Evolutionary conservation across 352 stramenopile genomes (phyloP), one percentile per base, ranked within the genome.

Genomic region (Pythium dissotocum): DNA sequence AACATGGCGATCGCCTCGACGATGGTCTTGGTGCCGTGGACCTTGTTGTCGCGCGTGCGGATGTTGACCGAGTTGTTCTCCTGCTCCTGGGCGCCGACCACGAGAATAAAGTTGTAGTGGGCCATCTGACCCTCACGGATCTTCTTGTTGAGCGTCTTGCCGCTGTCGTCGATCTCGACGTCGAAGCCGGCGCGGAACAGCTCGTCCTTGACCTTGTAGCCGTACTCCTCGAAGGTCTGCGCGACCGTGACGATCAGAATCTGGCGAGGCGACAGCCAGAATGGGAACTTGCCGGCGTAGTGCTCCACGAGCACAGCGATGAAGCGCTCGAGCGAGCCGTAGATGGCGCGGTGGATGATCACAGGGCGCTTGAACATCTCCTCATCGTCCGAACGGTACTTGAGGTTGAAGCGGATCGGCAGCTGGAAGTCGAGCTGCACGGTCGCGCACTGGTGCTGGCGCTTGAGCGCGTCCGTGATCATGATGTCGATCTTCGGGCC

Each of bases 341-440:
- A 97, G 48, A 99, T 98, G 6, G 97, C 97, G 53, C 88, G 90
- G 77, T 99, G 97, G 62, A 99, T 95, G 85, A 99, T 99, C 73
- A 99, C 98, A 26, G 97, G 97, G 63, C 61, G 87, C 93, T 84
- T 98, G 91, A 52, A 98, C 89, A 58, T 88, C 66, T 88, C 78
- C 36, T 91, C 70, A 14, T 81, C 92, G 62, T 98, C 92, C 26
- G 83, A 83, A 62, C 85, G 89, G 55, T 96, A 99, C 66, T 88
- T 86, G 52, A 99, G 87, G 68, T 96, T 91, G 70, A 99, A 99
- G 59, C 97, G 89, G 56, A 98, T 89, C 26, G 97, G 97, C 46
- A 99, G 75, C 77, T 99, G 98, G 73, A 99, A 99, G 79, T 99
- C 97, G 65, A 98, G 95, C 77, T 99, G 97, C 46, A 99, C 95